Evolutionary conservation across 768 basidiomycete species (phyloP), one percentile per base, ranked within the genome.

Genomic region (Russula ochroleuca): DNA sequence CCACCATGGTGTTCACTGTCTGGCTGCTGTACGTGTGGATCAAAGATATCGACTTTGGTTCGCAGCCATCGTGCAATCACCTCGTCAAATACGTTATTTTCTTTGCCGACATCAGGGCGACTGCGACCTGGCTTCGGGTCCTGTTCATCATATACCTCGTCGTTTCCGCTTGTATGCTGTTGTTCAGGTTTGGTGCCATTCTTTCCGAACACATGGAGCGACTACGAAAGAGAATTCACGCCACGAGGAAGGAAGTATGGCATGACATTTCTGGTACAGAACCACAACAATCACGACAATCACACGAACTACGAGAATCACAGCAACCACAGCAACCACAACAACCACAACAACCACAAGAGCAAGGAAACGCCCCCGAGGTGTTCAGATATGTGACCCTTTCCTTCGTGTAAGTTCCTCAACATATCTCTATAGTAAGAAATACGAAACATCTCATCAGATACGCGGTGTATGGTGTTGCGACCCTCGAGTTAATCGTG

Each of bases 41-140:
- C 35, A 43, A 63, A 40, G 50, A 49, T 19, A 28, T 17, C 2
- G 31, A 38, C 35, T 63, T 63, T 41, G 62, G 62, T 10, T 52
- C 62, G 5, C 57, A 58, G 52, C 57, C 57, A 21, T 52, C 38
- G 3, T 64, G 63, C 52, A 59, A 64, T 43, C 28, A 59, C 35
- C 51, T 64, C 28, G 63, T 64, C 37, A 59, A 59, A 59, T 64
- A 59, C 38, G 57, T 59, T 43, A 6, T 64, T 3, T 21, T 64
- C 17, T 53, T 53, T 49, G 43, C 15, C 2, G 51, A 53, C 31
- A 10, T 64, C 28, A 52, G 11, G 7, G 63, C 57, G 11, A 59
- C 51, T 0, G 51, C 9, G 23, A 48, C 45, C 6, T 59, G 57
- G 63, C 17, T 64, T 14, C 63, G 63, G 25, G n/a, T 54, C n/a